Conservation (phyloP, 106 monocot species). For the Alisma plantagoaquatica region DNA sequence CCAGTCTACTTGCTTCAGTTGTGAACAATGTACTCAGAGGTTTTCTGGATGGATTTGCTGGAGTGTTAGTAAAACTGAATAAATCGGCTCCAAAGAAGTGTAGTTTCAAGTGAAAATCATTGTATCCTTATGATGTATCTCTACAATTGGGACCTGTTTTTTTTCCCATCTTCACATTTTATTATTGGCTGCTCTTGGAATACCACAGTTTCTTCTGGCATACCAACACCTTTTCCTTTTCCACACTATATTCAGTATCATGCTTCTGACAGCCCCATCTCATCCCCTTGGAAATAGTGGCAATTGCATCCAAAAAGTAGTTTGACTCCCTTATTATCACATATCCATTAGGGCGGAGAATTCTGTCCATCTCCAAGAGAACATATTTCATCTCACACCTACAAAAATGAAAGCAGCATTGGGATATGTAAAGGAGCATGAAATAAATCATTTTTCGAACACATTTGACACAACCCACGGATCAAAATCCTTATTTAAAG, state of each 20-base stretch:
- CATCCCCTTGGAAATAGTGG: constrained; percentile 7
- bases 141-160: too few relatives aligned
- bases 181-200: constrained; percentile 9
- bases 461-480: too few relatives aligned
- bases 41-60: too few relatives aligned
- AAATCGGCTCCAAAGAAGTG: too few relatives aligned
- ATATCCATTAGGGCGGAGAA: constrained; percentile 14
- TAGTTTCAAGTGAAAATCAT: too few relatives aligned
- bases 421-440: not conserved
- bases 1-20: too few relatives aligned
- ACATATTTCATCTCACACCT: constrained; percentile 18
- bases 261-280: constrained; percentile 8
- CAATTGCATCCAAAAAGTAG: constrained; percentile 5
- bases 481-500: too few relatives aligned
- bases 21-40: too few relatives aligned
- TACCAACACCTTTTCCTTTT: constrained; percentile 13
- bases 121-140: too few relatives aligned
- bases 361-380: constrained; percentile 13
- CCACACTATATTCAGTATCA: constrained; percentile 3
- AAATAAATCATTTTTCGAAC: too few relatives aligned
- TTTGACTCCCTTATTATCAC: constrained; percentile 7
- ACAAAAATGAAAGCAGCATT: not conserved
- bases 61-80: too few relatives aligned
- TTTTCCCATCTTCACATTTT: not conserved
- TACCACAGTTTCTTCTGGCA: constrained; percentile 18